Percentiles rank a stretch among this genome's conserved stretches.
phyloP scores from a whole-genome alignment of 805 yeast genomes.

The Ascoidea rubescens region DNA sequence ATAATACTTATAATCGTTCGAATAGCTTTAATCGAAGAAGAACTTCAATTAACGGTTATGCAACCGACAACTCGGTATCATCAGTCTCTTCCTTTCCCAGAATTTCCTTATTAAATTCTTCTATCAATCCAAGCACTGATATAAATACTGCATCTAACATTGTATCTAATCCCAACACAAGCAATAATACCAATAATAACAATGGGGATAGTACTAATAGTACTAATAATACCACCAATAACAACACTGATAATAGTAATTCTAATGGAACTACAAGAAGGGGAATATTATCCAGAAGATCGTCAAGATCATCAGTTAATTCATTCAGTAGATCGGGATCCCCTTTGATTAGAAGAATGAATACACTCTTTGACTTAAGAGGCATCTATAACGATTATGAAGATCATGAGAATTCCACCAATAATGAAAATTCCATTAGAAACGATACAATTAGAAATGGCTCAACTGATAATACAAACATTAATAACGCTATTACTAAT shows the following conservation, averaged over 20 bases:
- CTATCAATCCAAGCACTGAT: too few species aligned
- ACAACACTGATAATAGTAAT: too few species aligned
- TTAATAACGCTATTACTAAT: background rate
- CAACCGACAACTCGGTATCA: background rate
- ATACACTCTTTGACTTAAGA: background rate
- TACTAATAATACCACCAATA: too few species aligned
- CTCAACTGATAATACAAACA: background rate
- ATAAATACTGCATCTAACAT: too few species aligned
- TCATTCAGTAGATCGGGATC: background rate
- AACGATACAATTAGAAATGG: background rate
- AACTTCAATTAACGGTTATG: background rate
- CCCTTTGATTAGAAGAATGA: background rate
- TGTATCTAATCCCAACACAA: too few species aligned
- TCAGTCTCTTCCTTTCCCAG: background rate
- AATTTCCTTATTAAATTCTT: too few species aligned
- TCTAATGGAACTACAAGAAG: background rate
- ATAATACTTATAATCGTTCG: background rate
- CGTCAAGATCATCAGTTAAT: background rate
- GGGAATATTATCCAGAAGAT: background rate
- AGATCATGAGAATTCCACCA: background rate
- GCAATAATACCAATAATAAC: too few species aligned
- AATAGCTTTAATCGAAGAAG: background rate
- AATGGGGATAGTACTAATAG: background rate
- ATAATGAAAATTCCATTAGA: background rate
- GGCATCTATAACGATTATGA: background rate